phyloP scores from a whole-genome alignment of 495 filamentous ascomycete genomes.

The Trichoderma orchidacearum region DNA sequence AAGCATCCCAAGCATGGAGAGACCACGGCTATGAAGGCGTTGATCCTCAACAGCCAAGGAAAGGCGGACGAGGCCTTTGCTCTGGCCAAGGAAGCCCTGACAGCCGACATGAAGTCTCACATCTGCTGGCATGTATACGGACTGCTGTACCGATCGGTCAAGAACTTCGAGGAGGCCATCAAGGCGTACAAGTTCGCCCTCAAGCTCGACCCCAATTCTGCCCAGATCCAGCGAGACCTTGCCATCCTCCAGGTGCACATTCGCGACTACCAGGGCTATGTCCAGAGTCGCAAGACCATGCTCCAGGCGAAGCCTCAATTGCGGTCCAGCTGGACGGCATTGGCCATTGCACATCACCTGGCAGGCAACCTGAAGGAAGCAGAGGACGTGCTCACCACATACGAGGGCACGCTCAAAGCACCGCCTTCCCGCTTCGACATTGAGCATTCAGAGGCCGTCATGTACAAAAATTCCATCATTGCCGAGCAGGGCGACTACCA shows the following conservation, averaged over 20 bases:
- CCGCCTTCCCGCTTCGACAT: slow-evolving; percentile 59
- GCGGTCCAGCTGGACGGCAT: slow-evolving; percentile 88
- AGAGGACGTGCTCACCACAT: slow-evolving; percentile 81
- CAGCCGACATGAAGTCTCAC: slow-evolving; percentile 94
- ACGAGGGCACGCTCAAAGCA: slow-evolving; percentile 78
- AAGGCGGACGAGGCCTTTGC: slow-evolving; percentile 87
- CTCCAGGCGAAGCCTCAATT: slow-evolving; percentile 64
- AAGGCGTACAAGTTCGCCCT: slow-evolving; percentile 96
- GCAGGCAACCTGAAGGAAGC: slow-evolving; percentile 71
- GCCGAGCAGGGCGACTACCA: slow-evolving; percentile 70
- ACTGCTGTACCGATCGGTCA: slow-evolving; percentile 78
- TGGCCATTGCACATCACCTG: slow-evolving; percentile 87
- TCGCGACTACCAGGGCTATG: slow-evolving; percentile 88
- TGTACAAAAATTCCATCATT: slow-evolving; percentile 95
- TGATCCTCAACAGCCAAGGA: slow-evolving; percentile 85
- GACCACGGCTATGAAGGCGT: slow-evolving; percentile 96
- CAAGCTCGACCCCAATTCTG: slow-evolving; percentile 79
- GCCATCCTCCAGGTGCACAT: slow-evolving; percentile 91
- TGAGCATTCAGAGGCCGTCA: slow-evolving; percentile 87
- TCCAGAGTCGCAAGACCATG: slow-evolving; percentile 74
- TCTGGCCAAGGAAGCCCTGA: slow-evolving; percentile 80
- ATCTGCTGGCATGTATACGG: slow-evolving; percentile 99
- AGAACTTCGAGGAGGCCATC: slow-evolving; percentile 97
- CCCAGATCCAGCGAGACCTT: slow-evolving; percentile 87
- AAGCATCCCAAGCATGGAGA: slow-evolving; percentile 95